A percentile compares a stretch with the other conserved stretches of the same genome.
Conservation (phyloP, 805 yeast species). For the Yarrowia sp. region DNA sequence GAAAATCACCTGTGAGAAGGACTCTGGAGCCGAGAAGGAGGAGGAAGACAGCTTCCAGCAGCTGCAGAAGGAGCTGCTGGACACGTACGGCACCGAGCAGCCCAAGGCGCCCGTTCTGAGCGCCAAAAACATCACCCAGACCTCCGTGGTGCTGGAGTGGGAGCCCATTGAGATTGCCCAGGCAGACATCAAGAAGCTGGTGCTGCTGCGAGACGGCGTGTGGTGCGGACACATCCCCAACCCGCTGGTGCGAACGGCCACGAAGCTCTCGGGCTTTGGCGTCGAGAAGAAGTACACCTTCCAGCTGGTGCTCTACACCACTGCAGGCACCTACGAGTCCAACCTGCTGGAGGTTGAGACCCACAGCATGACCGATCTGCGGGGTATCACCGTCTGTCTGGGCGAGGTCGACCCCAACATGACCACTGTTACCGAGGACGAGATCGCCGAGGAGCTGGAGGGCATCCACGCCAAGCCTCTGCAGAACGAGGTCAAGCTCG, state of each 20-base stretch:
- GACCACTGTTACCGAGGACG: slow-evolving; percentile 41
- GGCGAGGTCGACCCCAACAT: slow-evolving; percentile 59
- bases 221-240: slow-evolving; percentile 81
- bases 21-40: slow-evolving; percentile 58
- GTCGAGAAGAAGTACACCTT: slow-evolving; percentile 79
- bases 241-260: slow-evolving; percentile 72
- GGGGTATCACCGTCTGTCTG: slow-evolving; percentile 87
- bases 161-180: slow-evolving; percentile 81
- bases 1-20: slow-evolving; percentile 78
- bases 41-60: slow-evolving; percentile 58
- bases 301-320: slow-evolving; percentile 76
- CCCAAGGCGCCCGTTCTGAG: slow-evolving; percentile 72
- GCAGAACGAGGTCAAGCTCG: slow-evolving; percentile 71
- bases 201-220: slow-evolving; percentile 64
- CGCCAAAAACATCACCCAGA: slow-evolving; percentile 81
- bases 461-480: slow-evolving; percentile 83
- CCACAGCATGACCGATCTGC: slow-evolving; percentile 92
- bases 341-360: slow-evolving; percentile 70
- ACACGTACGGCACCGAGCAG: slow-evolving; percentile 65
- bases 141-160: slow-evolving; percentile 94
- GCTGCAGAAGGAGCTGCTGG: slow-evolving; percentile 71
- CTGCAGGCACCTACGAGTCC: slow-evolving; percentile 82
- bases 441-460: slow-evolving; percentile 58
- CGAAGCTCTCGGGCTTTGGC: slow-evolving; percentile 88
- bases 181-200: slow-evolving; percentile 70